Evolutionary conservation across 495 filamentous ascomycete species (phyloP), one percentile per base, ranked within the genome.

Genomic region (Neurospora discreta): DNA sequence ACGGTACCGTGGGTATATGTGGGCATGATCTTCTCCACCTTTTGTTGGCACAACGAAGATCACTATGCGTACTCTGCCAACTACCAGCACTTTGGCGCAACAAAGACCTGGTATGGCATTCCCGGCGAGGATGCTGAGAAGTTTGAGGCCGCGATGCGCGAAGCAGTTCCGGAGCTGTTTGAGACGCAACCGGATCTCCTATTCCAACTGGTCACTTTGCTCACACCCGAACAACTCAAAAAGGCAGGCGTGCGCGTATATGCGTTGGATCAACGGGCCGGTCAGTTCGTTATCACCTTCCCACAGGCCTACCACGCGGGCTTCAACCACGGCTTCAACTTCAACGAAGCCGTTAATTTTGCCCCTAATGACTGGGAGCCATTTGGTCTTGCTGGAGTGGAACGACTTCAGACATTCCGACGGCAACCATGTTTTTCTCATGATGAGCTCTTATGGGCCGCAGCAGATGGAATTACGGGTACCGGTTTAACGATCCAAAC

Each of bases 1-100:
- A 99, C 95, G 1, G 95, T 99, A 7, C 95, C 95, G 18, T 99
- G 95, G 95, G 89, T 98, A 7, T 99, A 99, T 78, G 96, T 99
- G n/a, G 95, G 95, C 72, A 99, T 99, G 95, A 96, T 94, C 76
- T 99, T 99, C 80, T 98, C 95, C 3, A 98, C 95, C 4, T 99
- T 99, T 78, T 99, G 95, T 80, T 99, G 95, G 95, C 95, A 99
- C 78, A 97, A 97, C 73, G 95, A 99, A 78, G 95, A 99, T 79
- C 95, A 99, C 76, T 97, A 97, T 76, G 89, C 95, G 1, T 99
- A 99, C 79, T 99, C 95, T 23, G 91, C 95, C 46, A 99, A 99
- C 76, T 99, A 99, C 75, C 95, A 99, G 76, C 95, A 99, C 77
- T 97, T 99, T 78, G 95, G 95, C 43, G 92, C 95, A 1, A 99